Evolutionary conservation across 106 monocot genomes (phyloP), one percentile per base, ranked within the genome.

Genomic region (Agapanthus africanus): DNA sequence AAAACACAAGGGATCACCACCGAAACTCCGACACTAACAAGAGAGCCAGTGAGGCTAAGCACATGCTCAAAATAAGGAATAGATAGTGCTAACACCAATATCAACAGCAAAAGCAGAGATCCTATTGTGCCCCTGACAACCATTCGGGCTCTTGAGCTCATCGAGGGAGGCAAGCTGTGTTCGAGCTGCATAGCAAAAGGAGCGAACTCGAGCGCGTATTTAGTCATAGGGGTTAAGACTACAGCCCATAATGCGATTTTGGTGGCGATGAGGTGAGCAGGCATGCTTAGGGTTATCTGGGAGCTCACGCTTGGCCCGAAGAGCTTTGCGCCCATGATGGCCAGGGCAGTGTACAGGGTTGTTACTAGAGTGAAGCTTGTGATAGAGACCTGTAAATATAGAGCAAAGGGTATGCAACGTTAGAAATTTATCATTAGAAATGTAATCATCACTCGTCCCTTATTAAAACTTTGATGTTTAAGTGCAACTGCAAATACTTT

Each of bases 221-320:
- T 91, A 22, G 87, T 87, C 77, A 91, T 84, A 16, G 87, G 91
- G 2, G 87, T 91, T 28, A 87, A 81, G 31, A 91, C 84, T 0
- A 84, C 87, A 3, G 91, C 91, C 87, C 91, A 87, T 6, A 91
- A 73, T 1, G 91, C 84, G 31, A 91, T 70, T 67, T 84, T 87
- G 33, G 91, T 87, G 74, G 30, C 66, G 27, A 77, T 8, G 21
- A 73, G 74, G 67, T 82, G 84, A 1, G 72, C 81, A 9, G 91
- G 91, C 91, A 91, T 91, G 82, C 84, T 87, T 4, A 91, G 84
- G 36, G 87, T 91, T 36, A 91, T 73, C 71, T 91, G 87, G 11
- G 91, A 82, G 67, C 54, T 79, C 35, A 91, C 87, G 21, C 60
- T 25, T 15, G 87, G 82, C 3, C 91, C 91, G 59, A 91, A 91